Base-by-base conservation (phyloP, 768 basidiomycete genomes). In the Sutorius australiensis region DNA sequence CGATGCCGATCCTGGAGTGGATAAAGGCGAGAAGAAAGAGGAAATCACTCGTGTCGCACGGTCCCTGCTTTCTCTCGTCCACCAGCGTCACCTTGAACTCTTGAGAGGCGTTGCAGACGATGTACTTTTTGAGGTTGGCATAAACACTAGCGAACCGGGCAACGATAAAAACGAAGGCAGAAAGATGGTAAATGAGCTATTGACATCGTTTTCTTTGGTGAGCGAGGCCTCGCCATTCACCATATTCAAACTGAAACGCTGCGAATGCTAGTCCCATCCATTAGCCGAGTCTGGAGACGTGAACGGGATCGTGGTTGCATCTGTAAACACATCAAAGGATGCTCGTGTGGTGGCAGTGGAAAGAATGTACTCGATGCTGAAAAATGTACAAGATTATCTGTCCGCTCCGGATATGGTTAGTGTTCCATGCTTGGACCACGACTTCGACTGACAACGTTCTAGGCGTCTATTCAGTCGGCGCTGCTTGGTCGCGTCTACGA, bases 401-500 rank as follows among this genome's bases (percentile, higher is more conserved):
- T 66, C 74, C 2, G 52, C 67, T 13, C 60, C 64, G 0, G 81
- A 86, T 27, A 46, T 73, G 61, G 66, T 66, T 44, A 6, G 61
- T 11, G 2, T 30, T 34, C 52, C 28, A 28, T 28, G 0, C n/a
- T 34, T 42, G 5, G 12, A 10, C 14, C n/a, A 34, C 31, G 41
- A 16, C 24, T 34, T 46, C 39, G 10, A 41, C 33, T 59, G 49
- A 66, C 24, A 6, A 9, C 46, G 12, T 46, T 33, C 3, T 38
- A 86, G 86, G 73, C 77, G 52, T 77, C 84, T 3, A 69, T 87
- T 17, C 75, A 74, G n/a, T 76, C 80, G 2, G 84, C 87, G 0
- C 71, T 98, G 5, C 65, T 86, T 30, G 79, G 84, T 13, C 83
- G 90, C 2, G 70, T 91, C 4, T 78, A 83, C 46, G 93, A 95